Percentiles rank a stretch among this genome's conserved stretches.
Evolutionary conservation across 164 flowering plant genomes (phyloP).

Genomic region (Umbilicus rupestris): DNA sequence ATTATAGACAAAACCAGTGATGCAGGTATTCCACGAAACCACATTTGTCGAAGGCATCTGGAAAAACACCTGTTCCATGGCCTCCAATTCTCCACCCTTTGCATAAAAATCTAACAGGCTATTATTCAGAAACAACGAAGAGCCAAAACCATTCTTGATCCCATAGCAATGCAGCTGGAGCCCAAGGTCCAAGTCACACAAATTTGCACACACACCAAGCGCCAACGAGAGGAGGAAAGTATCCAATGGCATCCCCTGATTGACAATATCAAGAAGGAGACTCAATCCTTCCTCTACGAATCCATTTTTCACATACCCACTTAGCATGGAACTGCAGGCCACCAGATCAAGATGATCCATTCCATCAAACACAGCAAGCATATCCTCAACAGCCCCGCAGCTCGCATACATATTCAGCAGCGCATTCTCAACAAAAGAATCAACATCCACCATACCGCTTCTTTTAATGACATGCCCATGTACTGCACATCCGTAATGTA

Average conservation of each 20-base stretch:
- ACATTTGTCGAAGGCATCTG: constrained; percentile 18
- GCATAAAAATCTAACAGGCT: constrained; percentile 26
- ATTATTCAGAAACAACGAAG: constrained; percentile 22
- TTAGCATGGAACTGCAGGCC: constrained; percentile 24
- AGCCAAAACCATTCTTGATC: constrained; percentile 19
- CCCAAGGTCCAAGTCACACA: constrained; percentile 19
- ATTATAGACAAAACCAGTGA: constrained; percentile 21
- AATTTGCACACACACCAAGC: constrained; percentile 18
- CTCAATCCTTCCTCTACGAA: constrained; percentile 20
- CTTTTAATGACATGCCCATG: constrained; percentile 19
- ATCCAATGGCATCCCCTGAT: constrained; percentile 16
- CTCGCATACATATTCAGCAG: constrained; percentile 24
- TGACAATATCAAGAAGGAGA: constrained; percentile 17
- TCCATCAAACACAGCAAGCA: constrained; percentile 18
- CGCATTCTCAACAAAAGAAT: constrained; percentile 26
- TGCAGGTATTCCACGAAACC: constrained; percentile 29
- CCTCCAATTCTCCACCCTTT: constrained; percentile 20
- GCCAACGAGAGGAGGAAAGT: constrained; percentile 18
- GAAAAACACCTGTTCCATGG: constrained; percentile 16
- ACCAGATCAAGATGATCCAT: constrained; percentile 23
- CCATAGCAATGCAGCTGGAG: constrained; percentile 21
- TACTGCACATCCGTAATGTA: constrained; percentile 17
- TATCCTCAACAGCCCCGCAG: constrained; percentile 19
- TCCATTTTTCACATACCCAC: constrained; percentile 24
- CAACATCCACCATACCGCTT: constrained; percentile 8